Percentiles rank a stretch among this genome's conserved stretches.
phyloP scores from a whole-genome alignment of 2,329 filamentous ascomycete genomes.

The Exophiala sideris region DNA sequence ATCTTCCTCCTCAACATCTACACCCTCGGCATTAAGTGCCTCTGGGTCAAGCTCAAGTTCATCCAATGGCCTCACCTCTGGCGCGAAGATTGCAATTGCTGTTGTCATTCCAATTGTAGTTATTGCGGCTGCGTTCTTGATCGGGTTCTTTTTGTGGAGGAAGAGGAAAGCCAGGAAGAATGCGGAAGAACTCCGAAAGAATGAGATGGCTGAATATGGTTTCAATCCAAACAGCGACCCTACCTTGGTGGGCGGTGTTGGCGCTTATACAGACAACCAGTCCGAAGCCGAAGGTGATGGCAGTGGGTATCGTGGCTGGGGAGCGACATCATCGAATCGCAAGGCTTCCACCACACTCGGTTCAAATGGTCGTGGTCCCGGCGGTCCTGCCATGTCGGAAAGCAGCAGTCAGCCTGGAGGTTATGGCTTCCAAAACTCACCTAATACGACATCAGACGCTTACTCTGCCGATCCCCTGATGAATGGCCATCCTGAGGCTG shows the following conservation, averaged over 20 bases:
- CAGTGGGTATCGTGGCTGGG: slow-evolving; percentile 91
- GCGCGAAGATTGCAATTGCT: slow-evolving; percentile 80
- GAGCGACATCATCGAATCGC: slow-evolving; percentile 70
- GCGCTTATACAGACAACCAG: slow-evolving; percentile 50
- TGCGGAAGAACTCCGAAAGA: slow-evolving; percentile 81
- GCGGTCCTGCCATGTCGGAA: slow-evolving; percentile 68
- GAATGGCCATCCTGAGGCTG: slow-evolving; percentile 24
- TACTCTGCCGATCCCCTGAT: slow-evolving; percentile 65
- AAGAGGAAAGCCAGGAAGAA: slow-evolving; percentile 81
- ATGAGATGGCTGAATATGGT: slow-evolving; percentile 95
- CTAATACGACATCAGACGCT: slow-evolving; percentile 65
- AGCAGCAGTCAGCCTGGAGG: slow-evolving; percentile 55
- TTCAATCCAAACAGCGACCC: slow-evolving; percentile 98
- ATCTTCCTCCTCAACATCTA: slow-evolving; percentile 27
- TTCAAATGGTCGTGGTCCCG: slow-evolving; percentile 61
- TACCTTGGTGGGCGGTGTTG: slow-evolving; percentile 61
- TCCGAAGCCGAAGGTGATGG: slow-evolving; percentile 77
- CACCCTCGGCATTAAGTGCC: slow-evolving; percentile 25
- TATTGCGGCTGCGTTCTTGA: slow-evolving; percentile 64
- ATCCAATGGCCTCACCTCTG: slow-evolving; percentile 39
- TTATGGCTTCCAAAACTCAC: slow-evolving; percentile 56
- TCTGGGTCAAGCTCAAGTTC: slow-evolving; percentile 21
- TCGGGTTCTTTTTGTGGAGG: slow-evolving; percentile 63
- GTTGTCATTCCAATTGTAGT: slow-evolving; percentile 91
- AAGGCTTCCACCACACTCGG: slow-evolving; percentile 82